These are phyloP conservation scores for Penicillium nordicum DNA, from an alignment of 2,329 filamentous ascomycete genomes.

Conservation along the genomic window DNA sequence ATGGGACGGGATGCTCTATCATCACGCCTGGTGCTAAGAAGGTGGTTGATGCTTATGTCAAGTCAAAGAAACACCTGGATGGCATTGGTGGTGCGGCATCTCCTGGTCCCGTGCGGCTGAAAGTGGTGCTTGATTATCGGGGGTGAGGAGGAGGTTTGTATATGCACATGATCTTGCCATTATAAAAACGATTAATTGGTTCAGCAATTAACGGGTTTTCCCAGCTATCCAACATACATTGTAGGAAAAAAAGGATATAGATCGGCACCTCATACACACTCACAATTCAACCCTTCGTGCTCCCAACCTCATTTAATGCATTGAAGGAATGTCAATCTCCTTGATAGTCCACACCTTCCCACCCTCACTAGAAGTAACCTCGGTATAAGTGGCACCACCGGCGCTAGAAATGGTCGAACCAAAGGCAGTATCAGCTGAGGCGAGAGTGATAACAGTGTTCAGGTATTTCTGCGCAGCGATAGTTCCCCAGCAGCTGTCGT, in stretches of 20 bases:
- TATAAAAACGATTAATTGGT: background rate
- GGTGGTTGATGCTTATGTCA: conserved; percentile 30
- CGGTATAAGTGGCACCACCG: conserved; percentile 36
- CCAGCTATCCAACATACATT: background rate
- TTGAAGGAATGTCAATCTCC: conserved; percentile 36
- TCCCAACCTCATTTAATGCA: conserved; percentile 14
- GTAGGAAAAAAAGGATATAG: too few species aligned
- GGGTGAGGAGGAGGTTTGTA: conserved; percentile 10
- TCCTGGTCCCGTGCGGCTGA: conserved; percentile 31
- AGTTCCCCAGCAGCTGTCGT: conserved; percentile 40
- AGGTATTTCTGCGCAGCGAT: conserved; percentile 38
- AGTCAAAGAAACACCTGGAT: conserved; percentile 24
- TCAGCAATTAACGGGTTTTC: background rate
- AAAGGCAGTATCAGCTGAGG: conserved; percentile 28
- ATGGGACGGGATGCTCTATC: conserved; percentile 28
- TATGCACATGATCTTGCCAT: background rate
- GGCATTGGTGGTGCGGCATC: conserved; percentile 36
- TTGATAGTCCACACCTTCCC: conserved; percentile 41
- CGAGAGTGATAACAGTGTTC: conserved; percentile 41
- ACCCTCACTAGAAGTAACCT: conserved; percentile 32
- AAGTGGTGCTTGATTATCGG: conserved; percentile 28
- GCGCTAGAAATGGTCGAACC: conserved; percentile 23
- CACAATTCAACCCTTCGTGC: too few species aligned
- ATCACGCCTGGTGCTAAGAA: conserved; percentile 23
- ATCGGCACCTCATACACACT: too few species aligned